phyloP scores from a whole-genome alignment of 768 basidiomycete species.

The Tylopilus sp. region DNA sequence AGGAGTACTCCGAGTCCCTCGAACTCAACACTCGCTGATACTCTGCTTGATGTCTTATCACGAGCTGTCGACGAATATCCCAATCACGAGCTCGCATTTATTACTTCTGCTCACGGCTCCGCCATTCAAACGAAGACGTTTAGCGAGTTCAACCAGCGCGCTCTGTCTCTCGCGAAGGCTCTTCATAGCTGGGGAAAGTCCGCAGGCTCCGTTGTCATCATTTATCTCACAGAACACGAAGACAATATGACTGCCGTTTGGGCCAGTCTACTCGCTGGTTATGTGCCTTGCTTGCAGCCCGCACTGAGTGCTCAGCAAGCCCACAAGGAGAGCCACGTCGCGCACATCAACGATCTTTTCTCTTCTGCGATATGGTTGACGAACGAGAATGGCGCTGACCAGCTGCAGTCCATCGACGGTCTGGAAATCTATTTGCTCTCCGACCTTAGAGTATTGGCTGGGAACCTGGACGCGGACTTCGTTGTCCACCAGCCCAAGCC shows the following conservation, averaged over 20 bases:
- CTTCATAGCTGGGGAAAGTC: conserved; percentile 24
- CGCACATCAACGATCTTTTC: no score
- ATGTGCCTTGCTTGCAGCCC: no score
- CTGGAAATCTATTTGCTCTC: conserved; percentile 26
- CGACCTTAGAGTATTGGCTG: conserved; percentile 16
- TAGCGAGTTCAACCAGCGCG: conserved; percentile 14
- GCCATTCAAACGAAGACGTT: conserved; percentile 27
- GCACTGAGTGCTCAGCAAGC: no score
- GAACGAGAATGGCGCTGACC: conserved; percentile 25
- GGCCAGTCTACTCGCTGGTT: conserved; percentile 21
- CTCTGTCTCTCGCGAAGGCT: conserved; percentile 20
- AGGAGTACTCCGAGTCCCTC: conserved; percentile 15
- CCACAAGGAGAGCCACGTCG: no score
- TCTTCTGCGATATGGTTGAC: conserved; percentile 31
- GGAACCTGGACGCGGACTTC: conserved; percentile 11
- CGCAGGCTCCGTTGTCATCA: conserved; percentile 22
- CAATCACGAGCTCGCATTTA: conserved; percentile 22
- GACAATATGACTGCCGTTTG: conserved; percentile 33
- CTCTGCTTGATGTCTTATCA: conserved; percentile 23
- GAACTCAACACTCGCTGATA: conserved; percentile 8
- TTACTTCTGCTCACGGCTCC: conserved; percentile 28
- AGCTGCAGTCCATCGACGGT: conserved; percentile 22
- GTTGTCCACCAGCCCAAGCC: conserved; percentile 14
- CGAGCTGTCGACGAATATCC: conserved; percentile 23
- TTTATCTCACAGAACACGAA: no score